Evolutionary conservation across 2,329 filamentous ascomycete genomes (phyloP).

Genomic region (Aspergillus sp.): DNA sequence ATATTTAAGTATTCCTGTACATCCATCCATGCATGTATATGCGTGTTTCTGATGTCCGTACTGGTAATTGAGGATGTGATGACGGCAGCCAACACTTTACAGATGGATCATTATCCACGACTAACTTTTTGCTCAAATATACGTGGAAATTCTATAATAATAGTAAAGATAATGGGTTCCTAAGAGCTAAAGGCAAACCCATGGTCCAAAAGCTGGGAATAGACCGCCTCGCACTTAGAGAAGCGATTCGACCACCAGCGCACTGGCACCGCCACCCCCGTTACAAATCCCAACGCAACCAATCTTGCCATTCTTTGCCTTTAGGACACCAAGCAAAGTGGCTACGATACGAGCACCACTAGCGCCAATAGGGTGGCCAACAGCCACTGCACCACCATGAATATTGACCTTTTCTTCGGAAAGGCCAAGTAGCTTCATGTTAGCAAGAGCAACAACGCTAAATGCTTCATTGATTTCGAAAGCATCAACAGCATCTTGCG

Average conservation of each 20-base stretch:
- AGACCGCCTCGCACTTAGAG: constrained; percentile 20
- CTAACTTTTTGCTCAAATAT: too few species aligned
- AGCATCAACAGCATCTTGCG: constrained; percentile 73
- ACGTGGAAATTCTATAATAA: too few species aligned
- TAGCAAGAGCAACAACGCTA: constrained; percentile 91
- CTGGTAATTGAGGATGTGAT: too few species aligned
- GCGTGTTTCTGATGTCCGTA: too few species aligned
- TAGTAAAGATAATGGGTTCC: too few species aligned
- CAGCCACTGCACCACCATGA: constrained; percentile 89
- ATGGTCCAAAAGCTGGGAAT: too few species aligned
- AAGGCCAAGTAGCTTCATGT: constrained; percentile 84
- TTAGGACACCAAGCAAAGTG: constrained; percentile 82
- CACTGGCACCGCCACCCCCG: constrained; percentile 90
- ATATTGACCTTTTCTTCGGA: constrained; percentile 86
- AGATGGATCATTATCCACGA: too few species aligned
- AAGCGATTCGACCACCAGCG: constrained; percentile 75
- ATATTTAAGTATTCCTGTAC: too few species aligned
- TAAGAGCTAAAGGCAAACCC: too few species aligned
- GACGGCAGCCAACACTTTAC: too few species aligned
- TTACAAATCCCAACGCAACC: constrained; percentile 96
- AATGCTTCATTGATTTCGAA: constrained; percentile 99
- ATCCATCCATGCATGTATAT: too few species aligned
- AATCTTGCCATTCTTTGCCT: constrained; percentile 88
- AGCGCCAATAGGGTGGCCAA: constrained; percentile 90
- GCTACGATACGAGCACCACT: constrained; percentile 91